Conservation (phyloP, 2,329 filamentous ascomycete genomes). For the Aspergillus amoenus region DNA sequence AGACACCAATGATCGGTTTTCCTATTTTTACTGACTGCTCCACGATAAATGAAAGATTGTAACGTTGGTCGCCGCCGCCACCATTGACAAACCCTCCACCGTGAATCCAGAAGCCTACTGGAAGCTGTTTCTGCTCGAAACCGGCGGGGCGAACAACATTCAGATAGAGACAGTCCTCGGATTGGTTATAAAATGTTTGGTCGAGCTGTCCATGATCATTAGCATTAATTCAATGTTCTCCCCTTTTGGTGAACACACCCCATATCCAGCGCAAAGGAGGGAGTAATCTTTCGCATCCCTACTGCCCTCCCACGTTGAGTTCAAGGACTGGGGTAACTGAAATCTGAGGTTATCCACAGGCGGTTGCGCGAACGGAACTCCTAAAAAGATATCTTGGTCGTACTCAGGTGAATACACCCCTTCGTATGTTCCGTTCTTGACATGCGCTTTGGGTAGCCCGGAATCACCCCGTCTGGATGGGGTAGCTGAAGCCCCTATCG, state of each 20-base stretch:
- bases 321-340: conserved; percentile 8
- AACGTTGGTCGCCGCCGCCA: conserved; percentile 36
- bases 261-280: conserved; percentile 3
- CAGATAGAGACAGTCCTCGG: conserved; percentile 24
- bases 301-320: conserved; percentile 6
- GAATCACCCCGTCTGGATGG: background rate
- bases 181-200: conserved; percentile 4
- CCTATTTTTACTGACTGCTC: conserved; percentile 49
- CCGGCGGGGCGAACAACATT: conserved; percentile 22
- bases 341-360: conserved; percentile 12
- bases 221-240: too few species aligned
- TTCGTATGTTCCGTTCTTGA: conserved; percentile 12
- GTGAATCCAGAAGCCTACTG: conserved; percentile 24
- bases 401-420: conserved; percentile 12
- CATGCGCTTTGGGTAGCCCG: too few species aligned
- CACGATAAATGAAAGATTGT: conserved; percentile 61
- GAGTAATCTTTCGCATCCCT: conserved; percentile 10
- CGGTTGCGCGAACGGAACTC: conserved; percentile 19
- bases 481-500: background rate
- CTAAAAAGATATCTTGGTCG: conserved; percentile 21
- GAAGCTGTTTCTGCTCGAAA: conserved; percentile 3
- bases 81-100: conserved; percentile 40
- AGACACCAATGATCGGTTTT: conserved; percentile 52
- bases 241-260: too few species aligned
- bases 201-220: background rate